These are phyloP conservation scores for Colletotrichum plurivorum DNA, from an alignment of 2,329 filamentous ascomycete genomes.

Conservation along the genomic window DNA sequence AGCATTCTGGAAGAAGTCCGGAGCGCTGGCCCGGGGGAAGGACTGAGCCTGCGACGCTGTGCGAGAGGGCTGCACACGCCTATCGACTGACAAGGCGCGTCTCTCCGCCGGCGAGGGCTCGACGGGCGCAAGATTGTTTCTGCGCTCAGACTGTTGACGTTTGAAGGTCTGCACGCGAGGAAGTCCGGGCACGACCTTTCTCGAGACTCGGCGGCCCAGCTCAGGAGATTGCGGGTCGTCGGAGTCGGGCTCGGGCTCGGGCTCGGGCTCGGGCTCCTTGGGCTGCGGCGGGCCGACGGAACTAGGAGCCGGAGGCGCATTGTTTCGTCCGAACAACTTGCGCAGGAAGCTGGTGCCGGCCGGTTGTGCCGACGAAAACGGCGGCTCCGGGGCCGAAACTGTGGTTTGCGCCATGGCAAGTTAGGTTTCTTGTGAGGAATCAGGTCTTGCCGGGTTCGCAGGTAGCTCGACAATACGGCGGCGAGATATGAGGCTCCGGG, in stretches of 20 bases:
- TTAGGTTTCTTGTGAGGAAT: background rate
- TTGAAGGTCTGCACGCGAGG: constrained; percentile 85
- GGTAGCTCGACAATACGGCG: constrained; percentile 21
- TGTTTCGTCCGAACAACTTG: constrained; percentile 41
- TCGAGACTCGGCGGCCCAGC: constrained; percentile 59
- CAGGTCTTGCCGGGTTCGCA: constrained; percentile 15
- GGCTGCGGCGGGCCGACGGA: constrained; percentile 32
- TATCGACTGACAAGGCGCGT: constrained; percentile 78
- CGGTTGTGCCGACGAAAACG: constrained; percentile 20
- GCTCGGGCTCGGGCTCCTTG: constrained; percentile 25
- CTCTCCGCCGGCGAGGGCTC: constrained; percentile 76
- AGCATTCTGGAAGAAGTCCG: constrained; percentile 57
- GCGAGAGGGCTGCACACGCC: constrained; percentile 56
- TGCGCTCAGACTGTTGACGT: constrained; percentile 84
- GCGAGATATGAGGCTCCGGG: constrained; percentile 37
- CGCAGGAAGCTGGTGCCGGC: constrained; percentile 39
- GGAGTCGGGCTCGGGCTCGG: constrained; percentile 37
- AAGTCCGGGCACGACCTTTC: constrained; percentile 82
- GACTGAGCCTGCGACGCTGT: constrained; percentile 51
- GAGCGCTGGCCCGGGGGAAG: constrained; percentile 64
- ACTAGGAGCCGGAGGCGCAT: constrained; percentile 24
- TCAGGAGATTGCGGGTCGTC: constrained; percentile 51
- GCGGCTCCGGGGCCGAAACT: constrained; percentile 29
- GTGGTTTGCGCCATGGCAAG: constrained; percentile 38
- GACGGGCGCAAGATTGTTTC: constrained; percentile 79